Evolutionary conservation across 352 stramenopile species (phyloP), one percentile per base, ranked within the genome.

Genomic region (Globisporangium rhizosaccharum): DNA sequence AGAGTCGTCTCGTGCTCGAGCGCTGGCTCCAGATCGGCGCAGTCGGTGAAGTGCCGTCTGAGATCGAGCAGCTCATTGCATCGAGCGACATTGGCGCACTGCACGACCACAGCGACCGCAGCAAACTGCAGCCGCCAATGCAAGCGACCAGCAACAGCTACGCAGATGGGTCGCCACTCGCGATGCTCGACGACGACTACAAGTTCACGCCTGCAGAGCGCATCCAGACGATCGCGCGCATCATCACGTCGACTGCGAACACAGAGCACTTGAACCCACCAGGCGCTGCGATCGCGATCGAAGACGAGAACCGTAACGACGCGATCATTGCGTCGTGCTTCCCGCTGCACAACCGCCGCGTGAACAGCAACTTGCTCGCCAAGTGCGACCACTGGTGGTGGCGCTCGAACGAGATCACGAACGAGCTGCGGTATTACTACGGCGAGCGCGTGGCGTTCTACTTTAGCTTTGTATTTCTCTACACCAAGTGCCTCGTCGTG

Each of bases 1-100:
- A 90, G 46, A 94, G 70, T 59, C 77, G 85, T 2, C 62, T 94
- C 2, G 82, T 88, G 47, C 72, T 94, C 10, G 85, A 94, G 53
- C 85, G 85, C 12, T 94, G 85, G 85, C 72, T 94, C 25, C 82
- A 94, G 54, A 94, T 94, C 26, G 85, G 85, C 57, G 85, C 85
- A 28, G 82, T 94, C 0, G 85, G 85, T 18, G 82, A 94, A 77
- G 82, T 94, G 2, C 85, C 85, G 5, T 92, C 82, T 0, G 85
- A 94, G 66, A 92, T 94, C 39, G 85, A 94, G 57, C 76, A 94
- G 56, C 74, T 94, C 20, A 94, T 94, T 30, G 84, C 82, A 1
- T 82, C 79, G 6, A 94, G 85, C 49, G 63, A 81, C 37, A 88
- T 92, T 59, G 82, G 82, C 10, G 28, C 72, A 63, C 33, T 68